Base-by-base conservation (phyloP, 148 eudicot genomes). In the Spergularia bocconei region DNA sequence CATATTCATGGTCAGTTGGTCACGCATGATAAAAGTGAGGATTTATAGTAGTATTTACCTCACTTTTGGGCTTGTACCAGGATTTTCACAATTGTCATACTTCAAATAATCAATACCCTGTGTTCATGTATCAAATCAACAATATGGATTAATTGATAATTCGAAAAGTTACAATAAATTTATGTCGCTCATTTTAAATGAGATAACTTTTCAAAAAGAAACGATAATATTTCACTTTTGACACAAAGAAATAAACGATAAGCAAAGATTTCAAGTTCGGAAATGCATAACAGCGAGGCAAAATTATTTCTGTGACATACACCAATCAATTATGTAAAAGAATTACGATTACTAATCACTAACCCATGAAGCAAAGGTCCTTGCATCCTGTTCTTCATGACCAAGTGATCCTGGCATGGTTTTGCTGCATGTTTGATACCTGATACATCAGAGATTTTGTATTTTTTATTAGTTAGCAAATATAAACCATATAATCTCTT, bases 81-180 rank as follows among this genome's bases (percentile, higher is more conserved):
- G 39, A 77, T 85, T 84, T 68, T 79, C 67, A 47, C 98, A 93
- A 54, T 93, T 93, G 75, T 93, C 98, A 71, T 91, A 93, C 81
- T 93, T 93, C 91, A 93, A 83, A 75, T 93, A 93, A 80, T 93
- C 97, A 19, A 93, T 69, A 29, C 88, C 98, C 98, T 91, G 75
- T 91, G 75, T 55, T 60, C 15, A 52, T 12, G 7, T 53, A 38
- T 48, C 14, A 7, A 74, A 76, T 13, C 6, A 2, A 29, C 36
- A n/a, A n/a, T n/a, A n/a, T n/a, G 36, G 2, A 29, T 0, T 29
- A 29, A 29, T 1, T 29, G 3, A 29, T 29, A 29, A 29, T 29
- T 29, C 36, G 36, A 29, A 29, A 29, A 29, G 36, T 29, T 29
- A 29, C 36, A 29, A 29, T 29, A 29, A 29, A 29, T 2, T 29